Base-by-base conservation (phyloP, 441 rosid genomes). In the Hura crepitans region DNA sequence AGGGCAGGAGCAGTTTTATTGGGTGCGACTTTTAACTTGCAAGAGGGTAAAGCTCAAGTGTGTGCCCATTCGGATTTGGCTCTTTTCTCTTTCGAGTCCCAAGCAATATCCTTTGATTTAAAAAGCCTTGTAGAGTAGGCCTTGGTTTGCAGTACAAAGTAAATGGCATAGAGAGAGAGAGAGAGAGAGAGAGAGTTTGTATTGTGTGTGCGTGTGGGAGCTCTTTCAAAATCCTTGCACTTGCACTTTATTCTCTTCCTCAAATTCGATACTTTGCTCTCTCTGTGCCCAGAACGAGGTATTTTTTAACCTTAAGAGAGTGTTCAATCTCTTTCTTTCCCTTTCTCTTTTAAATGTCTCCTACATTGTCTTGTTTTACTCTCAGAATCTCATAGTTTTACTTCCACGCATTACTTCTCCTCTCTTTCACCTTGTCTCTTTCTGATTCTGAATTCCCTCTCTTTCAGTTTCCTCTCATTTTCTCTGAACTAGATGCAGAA, bases 221-320 rank as follows among this genome's bases (percentile, higher is more conserved):
- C 39, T 69, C 33, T 59, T 69, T 37, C 58, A 35, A n/a, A n/a
- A n/a, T 35, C n/a, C 55, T 54, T 54, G 35, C 49, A 43, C 18
- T 68, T 46, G 46, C 85, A 77, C 87, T 83, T 84, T 86, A 86
- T 84, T 88, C 79, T 74, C 89, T 31, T 80, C 84, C 79, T 84
- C 79, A 84, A 84, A 77, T 78, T 83, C 78, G 82, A 82, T 73
- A 74, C 80, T 84, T 85, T 79, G 83, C 81, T 75, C 82, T 85
- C 81, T 75, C 82, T 85, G 83, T 82, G 68, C 80, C 86, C 86
- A 74, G 79, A 83, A 78, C 81, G 79, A 85, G 91, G 91, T 76
- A 83, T 83, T 80, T 70, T 74, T 76, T 74, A 14, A 17, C 58
- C 28, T 45, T 49, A 18, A 49, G 54, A n/a, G 54, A 49, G 54